phyloP scores from a whole-genome alignment of 192 early-diverging fungal genomes.

The Gryganskiella cystojenkinii region DNA sequence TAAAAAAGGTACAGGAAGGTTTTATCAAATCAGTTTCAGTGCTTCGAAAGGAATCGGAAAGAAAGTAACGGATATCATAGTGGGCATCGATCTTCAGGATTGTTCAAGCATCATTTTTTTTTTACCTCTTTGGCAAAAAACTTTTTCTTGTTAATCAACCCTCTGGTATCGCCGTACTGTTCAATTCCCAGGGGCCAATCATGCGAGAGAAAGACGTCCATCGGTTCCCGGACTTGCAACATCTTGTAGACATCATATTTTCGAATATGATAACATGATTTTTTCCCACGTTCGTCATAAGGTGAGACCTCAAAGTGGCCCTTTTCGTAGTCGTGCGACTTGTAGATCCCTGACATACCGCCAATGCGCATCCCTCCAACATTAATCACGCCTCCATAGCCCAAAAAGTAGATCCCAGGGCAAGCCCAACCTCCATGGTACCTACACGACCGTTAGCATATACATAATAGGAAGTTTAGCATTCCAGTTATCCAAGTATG shows the following conservation, averaged over 20 bases:
- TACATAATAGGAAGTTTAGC: no score
- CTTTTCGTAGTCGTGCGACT: slow-evolving; percentile 64
- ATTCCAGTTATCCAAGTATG: background rate
- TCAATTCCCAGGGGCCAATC: slow-evolving; percentile 96
- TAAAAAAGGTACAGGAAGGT: background rate
- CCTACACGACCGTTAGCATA: slow-evolving; percentile 51
- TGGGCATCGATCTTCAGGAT: background rate
- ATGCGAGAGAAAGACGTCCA: slow-evolving; percentile 94
- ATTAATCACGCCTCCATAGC: slow-evolving; percentile 85
- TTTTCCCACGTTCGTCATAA: slow-evolving; percentile 68
- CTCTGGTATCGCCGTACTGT: slow-evolving; percentile 73
- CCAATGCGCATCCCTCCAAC: slow-evolving; percentile 92
- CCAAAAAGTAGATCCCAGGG: slow-evolving; percentile 94
- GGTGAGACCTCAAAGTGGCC: slow-evolving; percentile 86
- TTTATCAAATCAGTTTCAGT: no score
- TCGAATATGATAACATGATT: slow-evolving; percentile 89
- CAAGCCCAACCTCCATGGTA: slow-evolving; percentile 96
- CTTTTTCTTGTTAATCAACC: slow-evolving; percentile 75
- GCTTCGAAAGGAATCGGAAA: background rate
- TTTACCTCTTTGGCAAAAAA: slow-evolving; percentile 81
- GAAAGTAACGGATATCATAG: background rate
- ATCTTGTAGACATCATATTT: slow-evolving; percentile 86
- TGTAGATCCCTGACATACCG: slow-evolving; percentile 94
- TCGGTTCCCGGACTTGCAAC: slow-evolving; percentile 71
- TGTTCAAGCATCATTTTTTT: slow-evolving; percentile 6